Base-by-base conservation (phyloP, 2,329 filamentous ascomycete species). In the Penicillium sp. region DNA sequence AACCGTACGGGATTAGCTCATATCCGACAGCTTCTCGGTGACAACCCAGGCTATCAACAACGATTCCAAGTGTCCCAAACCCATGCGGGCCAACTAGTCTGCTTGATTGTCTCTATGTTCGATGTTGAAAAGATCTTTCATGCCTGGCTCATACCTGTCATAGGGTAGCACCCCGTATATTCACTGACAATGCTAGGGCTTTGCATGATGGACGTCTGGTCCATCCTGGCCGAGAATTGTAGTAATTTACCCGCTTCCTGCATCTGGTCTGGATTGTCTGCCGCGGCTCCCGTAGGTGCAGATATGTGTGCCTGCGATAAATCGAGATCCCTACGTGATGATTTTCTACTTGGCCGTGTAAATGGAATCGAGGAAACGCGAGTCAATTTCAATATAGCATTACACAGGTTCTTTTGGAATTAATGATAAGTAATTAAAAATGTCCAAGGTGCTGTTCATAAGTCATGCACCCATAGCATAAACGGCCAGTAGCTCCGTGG, bases 151-250 rank as follows among this genome's bases (percentile, higher is more conserved):
- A 42, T 42, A n/a, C 38, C n/a, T n/a, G 38, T 42, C 6, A 46
- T 70, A 19, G 77, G 77, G 1, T 78, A 78, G 53, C 68, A 76
- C 16, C 77, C 76, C 0, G 73, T 78, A 13, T 78, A 78, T 30
- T 65, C 79, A 3, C 16, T 75, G 6, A 70, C 76, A 3, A 68
- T 78, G 58, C 49, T 73, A 1, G 30, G 73, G 0, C 68, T 78
- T 22, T 67, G 69, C 26, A 70, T 68, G 37, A 73, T 73, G 57
- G 77, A 77, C 38, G 65, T 75, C 2, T 79, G 76, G 77, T 73
- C 71, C 10, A 65, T 65, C 2, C 65, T 61, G 3, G 73, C 75
- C 3, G 66, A 62, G 2, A 66, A 63, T 11, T 73, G 68, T 46
- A 40, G 58, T 6, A 66, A 71, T 16, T 63, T 74, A 4, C 68